Evolutionary conservation across 495 filamentous ascomycete species (phyloP).

Genomic region (Halenospora varia): DNA sequence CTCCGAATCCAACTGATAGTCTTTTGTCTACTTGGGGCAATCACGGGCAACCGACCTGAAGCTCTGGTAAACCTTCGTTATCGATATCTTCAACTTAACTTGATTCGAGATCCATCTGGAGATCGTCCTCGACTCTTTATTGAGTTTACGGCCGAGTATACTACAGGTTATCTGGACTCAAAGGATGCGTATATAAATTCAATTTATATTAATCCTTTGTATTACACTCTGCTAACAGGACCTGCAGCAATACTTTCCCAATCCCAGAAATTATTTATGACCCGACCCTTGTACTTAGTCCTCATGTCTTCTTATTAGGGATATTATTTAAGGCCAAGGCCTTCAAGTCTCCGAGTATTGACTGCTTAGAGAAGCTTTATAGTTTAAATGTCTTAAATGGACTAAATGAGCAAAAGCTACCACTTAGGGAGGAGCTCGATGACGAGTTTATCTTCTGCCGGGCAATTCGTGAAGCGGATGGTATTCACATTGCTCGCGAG

Average conservation of each 20-base stretch:
- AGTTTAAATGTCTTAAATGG: constrained; percentile 27
- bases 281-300: constrained; percentile 25
- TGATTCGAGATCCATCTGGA: constrained; percentile 29
- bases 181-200: constrained; percentile 33
- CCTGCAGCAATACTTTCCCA: constrained; percentile 29
- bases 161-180: constrained; percentile 28
- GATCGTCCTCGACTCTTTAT: constrained; percentile 29
- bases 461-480: constrained; percentile 9
- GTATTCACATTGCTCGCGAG: constrained; percentile 19
- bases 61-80: constrained; percentile 30
- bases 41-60: no score
- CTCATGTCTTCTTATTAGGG: constrained; percentile 22
- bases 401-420: constrained; percentile 28
- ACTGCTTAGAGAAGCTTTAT: constrained; percentile 30
- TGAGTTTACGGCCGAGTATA: constrained; percentile 31
- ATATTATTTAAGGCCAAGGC: constrained; percentile 30
- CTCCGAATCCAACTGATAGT: no score
- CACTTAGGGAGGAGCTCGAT: constrained; percentile 26
- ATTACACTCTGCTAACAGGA: neutral
- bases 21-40: no score
- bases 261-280: constrained; percentile 33
- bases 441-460: constrained; percentile 24
- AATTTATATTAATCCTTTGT: constrained; percentile 4
- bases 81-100: constrained; percentile 21
- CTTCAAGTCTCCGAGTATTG: constrained; percentile 29